Conservation (phyloP, 441 rosid species). For the Adansonia rubrostipa region DNA sequence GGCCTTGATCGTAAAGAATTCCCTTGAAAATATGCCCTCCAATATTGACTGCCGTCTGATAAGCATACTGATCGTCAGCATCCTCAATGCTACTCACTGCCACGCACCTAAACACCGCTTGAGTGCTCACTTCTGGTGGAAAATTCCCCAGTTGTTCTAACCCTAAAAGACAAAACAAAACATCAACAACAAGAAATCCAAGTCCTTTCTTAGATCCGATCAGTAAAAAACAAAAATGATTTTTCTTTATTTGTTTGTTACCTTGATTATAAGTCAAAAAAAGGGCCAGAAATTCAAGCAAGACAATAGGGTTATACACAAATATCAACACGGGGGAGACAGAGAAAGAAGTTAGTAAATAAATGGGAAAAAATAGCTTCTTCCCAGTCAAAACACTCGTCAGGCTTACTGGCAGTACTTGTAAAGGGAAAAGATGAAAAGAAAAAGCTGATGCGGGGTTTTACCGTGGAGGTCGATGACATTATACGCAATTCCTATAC, state of each 20-base stretch:
- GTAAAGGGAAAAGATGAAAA: conserved; percentile 7
- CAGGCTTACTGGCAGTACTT: conserved; percentile 46
- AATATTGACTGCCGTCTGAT: conserved; percentile 79
- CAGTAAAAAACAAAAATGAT: neutral
- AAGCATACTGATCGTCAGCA: conserved; percentile 70
- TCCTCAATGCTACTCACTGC: conserved; percentile 70
- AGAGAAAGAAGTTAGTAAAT: conserved; percentile 2
- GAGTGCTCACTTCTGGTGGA: conserved; percentile 66
- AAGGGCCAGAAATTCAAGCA: conserved; percentile 29
- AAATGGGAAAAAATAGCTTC: conserved; percentile 39
- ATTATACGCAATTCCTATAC: conserved; percentile 40
- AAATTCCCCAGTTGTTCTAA: conserved; percentile 67
- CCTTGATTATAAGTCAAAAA: neutral
- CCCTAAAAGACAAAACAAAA: conserved; percentile 51
- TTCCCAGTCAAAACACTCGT: conserved; percentile 54
- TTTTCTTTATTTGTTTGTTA: neutral
- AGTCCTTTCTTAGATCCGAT: conserved; percentile 7
- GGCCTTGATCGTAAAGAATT: conserved; percentile 83
- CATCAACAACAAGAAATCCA: neutral
- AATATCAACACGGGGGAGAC: conserved; percentile 34
- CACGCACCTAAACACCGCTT: conserved; percentile 77
- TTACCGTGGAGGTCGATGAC: conserved; percentile 32
- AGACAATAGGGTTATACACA: conserved; percentile 26
- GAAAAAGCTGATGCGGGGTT: too few relatives aligned
- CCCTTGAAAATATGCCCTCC: conserved; percentile 88